These are phyloP conservation scores for Lasiosphaeria ovina DNA, from an alignment of 495 filamentous ascomycete species.

Conservation along the genomic window DNA sequence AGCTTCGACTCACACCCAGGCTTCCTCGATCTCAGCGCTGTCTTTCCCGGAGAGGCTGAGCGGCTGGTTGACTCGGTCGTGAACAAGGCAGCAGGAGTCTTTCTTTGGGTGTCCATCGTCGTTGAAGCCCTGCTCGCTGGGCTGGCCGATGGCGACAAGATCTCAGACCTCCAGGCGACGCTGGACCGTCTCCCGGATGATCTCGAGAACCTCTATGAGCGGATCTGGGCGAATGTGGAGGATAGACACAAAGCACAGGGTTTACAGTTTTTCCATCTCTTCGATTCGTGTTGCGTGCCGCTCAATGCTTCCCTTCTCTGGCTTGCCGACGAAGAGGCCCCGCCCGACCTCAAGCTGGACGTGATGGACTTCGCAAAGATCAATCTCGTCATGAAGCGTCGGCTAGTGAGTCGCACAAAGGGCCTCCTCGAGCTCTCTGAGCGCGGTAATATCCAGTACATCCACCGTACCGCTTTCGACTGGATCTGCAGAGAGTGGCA, in stretches of 20 bases:
- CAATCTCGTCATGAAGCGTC: neutral
- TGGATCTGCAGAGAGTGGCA: neutral
- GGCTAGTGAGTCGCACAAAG: neutral
- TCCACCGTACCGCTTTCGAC: slow-evolving; percentile 4
- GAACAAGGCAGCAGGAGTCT: slow-evolving; percentile 6
- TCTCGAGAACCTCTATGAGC: neutral
- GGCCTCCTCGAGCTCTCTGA: neutral
- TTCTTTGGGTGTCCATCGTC: slow-evolving; percentile 15
- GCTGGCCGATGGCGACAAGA: neutral
- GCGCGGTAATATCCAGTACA: neutral
- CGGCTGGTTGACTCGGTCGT: neutral
- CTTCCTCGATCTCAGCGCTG: neutral
- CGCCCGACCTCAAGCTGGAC: neutral
- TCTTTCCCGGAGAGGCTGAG: neutral
- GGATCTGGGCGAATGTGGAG: neutral
- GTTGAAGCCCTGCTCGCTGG: neutral
- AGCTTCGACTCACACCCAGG: neutral
- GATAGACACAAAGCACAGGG: neutral
- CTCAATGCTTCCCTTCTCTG: neutral
- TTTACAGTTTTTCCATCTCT: neutral
- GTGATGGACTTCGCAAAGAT: neutral
- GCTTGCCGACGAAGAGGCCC: neutral
- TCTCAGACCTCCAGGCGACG: neutral
- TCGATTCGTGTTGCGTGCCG: too few relatives aligned
- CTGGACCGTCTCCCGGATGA: neutral